These are phyloP conservation scores for Didymella pinodella DNA, from an alignment of 2,329 filamentous ascomycete species.

Conservation along the genomic window DNA sequence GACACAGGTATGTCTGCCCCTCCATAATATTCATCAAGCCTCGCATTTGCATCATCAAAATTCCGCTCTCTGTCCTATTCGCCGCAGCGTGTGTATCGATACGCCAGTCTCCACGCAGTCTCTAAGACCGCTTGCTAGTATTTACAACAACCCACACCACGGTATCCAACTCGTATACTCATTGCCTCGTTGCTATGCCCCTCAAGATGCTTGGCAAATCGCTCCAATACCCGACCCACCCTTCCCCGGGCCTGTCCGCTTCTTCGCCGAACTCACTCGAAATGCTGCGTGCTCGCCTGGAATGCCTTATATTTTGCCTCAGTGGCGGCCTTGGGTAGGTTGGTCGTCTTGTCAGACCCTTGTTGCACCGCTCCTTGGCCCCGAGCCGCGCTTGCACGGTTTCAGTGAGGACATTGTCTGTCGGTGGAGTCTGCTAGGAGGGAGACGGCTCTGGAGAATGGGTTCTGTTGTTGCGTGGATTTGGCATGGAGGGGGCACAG, in stretches of 20 bases:
- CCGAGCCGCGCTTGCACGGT: neutral
- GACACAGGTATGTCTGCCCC: no score
- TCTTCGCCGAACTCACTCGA: neutral
- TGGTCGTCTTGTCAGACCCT: neutral
- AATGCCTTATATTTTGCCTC: neutral
- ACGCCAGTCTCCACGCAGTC: neutral
- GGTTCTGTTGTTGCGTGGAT: neutral
- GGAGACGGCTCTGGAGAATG: neutral
- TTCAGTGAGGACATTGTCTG: neutral
- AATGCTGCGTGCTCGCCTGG: neutral
- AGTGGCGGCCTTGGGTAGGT: neutral
- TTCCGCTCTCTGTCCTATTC: neutral
- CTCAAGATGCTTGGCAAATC: neutral
- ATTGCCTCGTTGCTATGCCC: neutral
- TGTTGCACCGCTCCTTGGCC: neutral
- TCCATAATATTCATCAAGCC: no score
- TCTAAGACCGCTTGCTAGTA: neutral
- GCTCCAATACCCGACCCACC: no score
- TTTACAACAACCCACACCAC: no score
- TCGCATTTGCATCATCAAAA: no score
- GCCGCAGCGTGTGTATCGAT: no score
- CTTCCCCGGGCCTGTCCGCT: neutral
- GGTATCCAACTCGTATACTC: neutral
- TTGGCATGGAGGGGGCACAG: no score
- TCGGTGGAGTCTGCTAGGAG: neutral